Base-by-base conservation (phyloP, 192 early-diverging fungal genomes). In the Lunasporangiospora selenospora region DNA sequence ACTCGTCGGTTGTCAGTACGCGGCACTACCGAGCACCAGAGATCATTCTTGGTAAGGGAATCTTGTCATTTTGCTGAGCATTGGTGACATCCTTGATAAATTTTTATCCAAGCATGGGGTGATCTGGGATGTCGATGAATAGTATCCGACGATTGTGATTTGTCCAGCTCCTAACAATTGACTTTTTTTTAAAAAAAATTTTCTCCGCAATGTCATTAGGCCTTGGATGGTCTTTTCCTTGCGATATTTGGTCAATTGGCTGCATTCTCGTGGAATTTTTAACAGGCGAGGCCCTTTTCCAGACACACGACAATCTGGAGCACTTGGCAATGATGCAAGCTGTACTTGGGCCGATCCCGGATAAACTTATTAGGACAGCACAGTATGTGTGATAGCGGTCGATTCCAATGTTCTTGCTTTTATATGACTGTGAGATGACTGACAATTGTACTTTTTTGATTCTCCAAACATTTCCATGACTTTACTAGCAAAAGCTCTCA, bases 181-280 rank as follows among this genome's bases (percentile, higher is more conserved):
- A n/a, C n/a, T n/a, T n/a, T n/a, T n/a, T n/a, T n/a, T n/a, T n/a
- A n/a, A n/a, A n/a, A n/a, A n/a, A n/a, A n/a, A n/a, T n/a, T n/a
- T n/a, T n/a, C n/a, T n/a, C n/a, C n/a, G n/a, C n/a, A n/a, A n/a
- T n/a, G n/a, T n/a, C n/a, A n/a, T n/a, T 58, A 81, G 78, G 80
- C 23, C 64, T 93, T 34, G 93, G 94, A 12, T 99, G 97, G 97
- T 95, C 92, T 18, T 99, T 89, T 79, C 90, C 95, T 12, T 97
- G 95, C 78, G 97, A 99, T 75, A 90, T 98, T 83, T 99, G 97
- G 97, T 96, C 94, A 9, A 77, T 97, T 51, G 97, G 97, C 8
- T 99, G 97, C 82, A 96, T 99, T 44, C 86, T 99, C 21, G 86
- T 98, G 13, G 97, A 99, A 79, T 86, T 99, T 44, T 87, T 90